Evolutionary conservation across 2,329 filamentous ascomycete genomes (phyloP), one percentile per base, ranked within the genome.

Genomic region (Botrytis squamosa): DNA sequence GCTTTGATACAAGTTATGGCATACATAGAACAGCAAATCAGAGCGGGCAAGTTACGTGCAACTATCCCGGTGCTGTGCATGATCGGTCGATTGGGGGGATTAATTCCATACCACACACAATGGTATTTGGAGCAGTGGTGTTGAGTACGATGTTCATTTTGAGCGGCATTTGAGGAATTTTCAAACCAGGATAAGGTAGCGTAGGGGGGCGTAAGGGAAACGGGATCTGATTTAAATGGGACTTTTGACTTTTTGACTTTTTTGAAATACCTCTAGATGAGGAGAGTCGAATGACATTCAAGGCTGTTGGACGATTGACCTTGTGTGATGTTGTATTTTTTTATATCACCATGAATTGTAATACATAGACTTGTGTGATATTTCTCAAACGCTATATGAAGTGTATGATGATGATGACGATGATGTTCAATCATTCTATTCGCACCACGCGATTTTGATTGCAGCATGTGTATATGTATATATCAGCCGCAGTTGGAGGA

Each of bases 31-130:
- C 66, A 16, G 44, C 73, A 40, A 60, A 49, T 52, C 64, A 73
- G 16, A 78, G 81, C 67, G 82, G 82, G 3, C 79, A 82, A 76
- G 83, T 76, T 62, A 74, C 85, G 2, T 92, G 90, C 80, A 92
- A 90, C 80, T 91, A 88, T 77, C 86, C 89, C 3, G 90, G 89
- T 4, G 87, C 88, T 36, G 86, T 87, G 5, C 88, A 88, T 78
- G 86, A 84, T 75, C 81, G 85, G 63, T 85, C 81, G 71, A 82
- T 82, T 12, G 84, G 79, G 14, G 89, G 89, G 79, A 91, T 89
- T 0, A 89, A 88, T 76, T 90, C 88, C 6, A 76, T 76, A 29
- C 72, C 76, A 64, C 63, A 70, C 22, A 38, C 74, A 22, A 38
- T 77, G 52, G 66, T 74, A 44, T 38, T 75, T 36, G 67, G 74